Percentiles rank a stretch among this genome's conserved stretches.
phyloP scores from a whole-genome alignment of 345 rosid species.

The Acer yangbiense region DNA sequence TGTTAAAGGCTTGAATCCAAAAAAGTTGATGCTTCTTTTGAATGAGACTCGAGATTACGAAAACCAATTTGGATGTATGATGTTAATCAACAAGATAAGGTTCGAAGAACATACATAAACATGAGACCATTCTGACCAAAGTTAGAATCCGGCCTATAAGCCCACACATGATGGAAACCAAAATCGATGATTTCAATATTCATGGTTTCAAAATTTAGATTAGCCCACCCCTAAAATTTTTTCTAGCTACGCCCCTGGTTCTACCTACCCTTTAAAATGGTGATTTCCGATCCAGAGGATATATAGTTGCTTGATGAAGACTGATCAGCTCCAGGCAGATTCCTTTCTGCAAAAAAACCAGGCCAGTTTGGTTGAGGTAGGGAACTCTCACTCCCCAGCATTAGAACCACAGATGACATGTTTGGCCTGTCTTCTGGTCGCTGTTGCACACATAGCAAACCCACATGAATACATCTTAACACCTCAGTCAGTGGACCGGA shows the following conservation, averaged over 20 bases:
- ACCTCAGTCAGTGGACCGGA: background rate
- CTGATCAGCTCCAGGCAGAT: background rate
- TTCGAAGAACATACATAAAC: too few species aligned
- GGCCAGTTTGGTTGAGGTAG: slow-evolving; percentile 32
- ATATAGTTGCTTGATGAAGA: background rate
- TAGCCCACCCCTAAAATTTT: too few species aligned
- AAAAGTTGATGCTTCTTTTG: too few species aligned
- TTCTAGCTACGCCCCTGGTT: background rate
- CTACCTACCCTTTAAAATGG: slow-evolving; percentile 19
- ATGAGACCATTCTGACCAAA: too few species aligned
- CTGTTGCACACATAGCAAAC: slow-evolving; percentile 31
- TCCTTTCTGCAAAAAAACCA: slow-evolving; percentile 6
- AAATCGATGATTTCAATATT: too few species aligned
- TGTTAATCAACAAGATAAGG: too few species aligned
- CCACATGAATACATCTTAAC: slow-evolving; percentile 29
- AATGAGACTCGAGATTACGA: too few species aligned
- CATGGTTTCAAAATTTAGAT: too few species aligned
- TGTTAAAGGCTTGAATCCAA: too few species aligned
- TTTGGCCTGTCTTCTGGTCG: slow-evolving; percentile 33
- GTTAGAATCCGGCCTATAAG: accelerated
- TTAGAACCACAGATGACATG: slow-evolving; percentile 31
- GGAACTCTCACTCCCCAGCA: slow-evolving; percentile 28
- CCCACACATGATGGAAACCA: accelerated
- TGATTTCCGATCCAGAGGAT: slow-evolving; percentile 19
- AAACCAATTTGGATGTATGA: too few species aligned